phyloP scores from a whole-genome alignment of 1,284 basidiomycete genomes.

The Rhizopogon parksii region DNA sequence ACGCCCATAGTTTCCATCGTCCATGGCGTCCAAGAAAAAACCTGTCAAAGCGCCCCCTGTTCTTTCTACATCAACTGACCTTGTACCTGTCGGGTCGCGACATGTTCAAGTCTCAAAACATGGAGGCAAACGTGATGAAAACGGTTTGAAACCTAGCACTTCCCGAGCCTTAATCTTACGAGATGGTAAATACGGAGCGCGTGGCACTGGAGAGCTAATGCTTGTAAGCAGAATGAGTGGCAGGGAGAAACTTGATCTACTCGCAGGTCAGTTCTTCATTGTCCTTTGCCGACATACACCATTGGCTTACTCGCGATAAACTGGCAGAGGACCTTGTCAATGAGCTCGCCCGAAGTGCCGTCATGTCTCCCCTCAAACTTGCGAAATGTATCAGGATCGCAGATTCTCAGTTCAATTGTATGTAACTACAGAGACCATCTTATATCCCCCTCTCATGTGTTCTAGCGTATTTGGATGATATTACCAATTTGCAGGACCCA shows the following conservation, averaged over 20 bases:
- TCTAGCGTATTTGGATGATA: slow-evolving; percentile 59
- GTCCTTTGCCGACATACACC: neutral
- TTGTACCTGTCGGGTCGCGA: slow-evolving; percentile 48
- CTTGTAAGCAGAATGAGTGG: slow-evolving; percentile 54
- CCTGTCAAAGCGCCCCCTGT: slow-evolving; percentile 9
- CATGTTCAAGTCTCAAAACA: slow-evolving; percentile 39
- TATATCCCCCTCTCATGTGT: slow-evolving; percentile 8
- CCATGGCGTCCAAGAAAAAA: slow-evolving; percentile 24
- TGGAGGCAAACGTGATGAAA: slow-evolving; percentile 37
- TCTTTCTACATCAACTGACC: slow-evolving; percentile 26
- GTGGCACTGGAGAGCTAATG: slow-evolving; percentile 61
- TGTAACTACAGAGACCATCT: slow-evolving; percentile 12
- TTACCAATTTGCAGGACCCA: slow-evolving; percentile 54
- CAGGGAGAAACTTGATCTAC: slow-evolving; percentile 68
- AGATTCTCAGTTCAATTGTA: slow-evolving; percentile 64
- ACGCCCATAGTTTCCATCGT: neutral
- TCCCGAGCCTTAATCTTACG: slow-evolving; percentile 63
- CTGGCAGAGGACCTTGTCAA: slow-evolving; percentile 56
- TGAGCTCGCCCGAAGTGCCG: slow-evolving; percentile 44
- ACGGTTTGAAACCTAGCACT: slow-evolving; percentile 55
- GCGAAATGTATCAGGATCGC: slow-evolving; percentile 57
- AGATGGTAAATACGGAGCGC: slow-evolving; percentile 64
- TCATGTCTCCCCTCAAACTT: slow-evolving; percentile 59
- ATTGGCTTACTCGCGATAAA: slow-evolving; percentile 4
- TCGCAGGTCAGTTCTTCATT: slow-evolving; percentile 48